A percentile compares a stretch with the other conserved stretches of the same genome.
Evolutionary conservation across 2,329 filamentous ascomycete genomes (phyloP).

Genomic region (Dactylellina haptotyla): DNA sequence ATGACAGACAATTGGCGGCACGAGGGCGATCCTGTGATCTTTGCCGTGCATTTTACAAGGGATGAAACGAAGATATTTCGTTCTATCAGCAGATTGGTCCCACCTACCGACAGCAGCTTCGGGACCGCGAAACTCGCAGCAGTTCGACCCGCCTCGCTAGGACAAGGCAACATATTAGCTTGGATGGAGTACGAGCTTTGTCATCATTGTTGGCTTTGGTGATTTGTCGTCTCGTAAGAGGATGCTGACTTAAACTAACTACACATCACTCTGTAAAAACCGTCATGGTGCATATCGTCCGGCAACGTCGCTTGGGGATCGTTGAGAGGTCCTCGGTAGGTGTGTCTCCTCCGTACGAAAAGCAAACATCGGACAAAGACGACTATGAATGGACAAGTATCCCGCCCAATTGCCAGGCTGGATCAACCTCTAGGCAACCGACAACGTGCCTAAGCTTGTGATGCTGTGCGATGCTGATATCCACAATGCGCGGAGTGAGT

Average conservation of each 20-base stretch:
- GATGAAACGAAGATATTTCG: not conserved
- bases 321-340: too few relatives aligned
- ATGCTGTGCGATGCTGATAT: not conserved
- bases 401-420: not conserved
- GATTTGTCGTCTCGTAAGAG: too few relatives aligned
- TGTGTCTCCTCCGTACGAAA: conserved; percentile 1
- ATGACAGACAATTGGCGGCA: not conserved
- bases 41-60: not conserved
- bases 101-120: too few relatives aligned
- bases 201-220: too few relatives aligned
- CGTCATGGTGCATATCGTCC: conserved; percentile 22
- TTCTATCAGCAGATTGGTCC: not conserved
- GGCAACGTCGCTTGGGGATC: not conserved
- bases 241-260: too few relatives aligned
- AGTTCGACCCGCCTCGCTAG: too few relatives aligned
- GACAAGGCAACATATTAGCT: too few relatives aligned
- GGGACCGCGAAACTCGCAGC: too few relatives aligned
- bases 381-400: not conserved
- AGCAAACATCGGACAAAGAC: conserved; percentile 14
- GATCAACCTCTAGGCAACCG: not conserved
- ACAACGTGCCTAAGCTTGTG: too few relatives aligned
- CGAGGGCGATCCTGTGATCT: not conserved
- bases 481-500: conserved; percentile 3
- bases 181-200: too few relatives aligned
- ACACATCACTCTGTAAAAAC: too few relatives aligned